These are phyloP conservation scores for Kluyveromyces wickerhamii DNA, from an alignment of 805 yeast species.

Conservation along the genomic window DNA sequence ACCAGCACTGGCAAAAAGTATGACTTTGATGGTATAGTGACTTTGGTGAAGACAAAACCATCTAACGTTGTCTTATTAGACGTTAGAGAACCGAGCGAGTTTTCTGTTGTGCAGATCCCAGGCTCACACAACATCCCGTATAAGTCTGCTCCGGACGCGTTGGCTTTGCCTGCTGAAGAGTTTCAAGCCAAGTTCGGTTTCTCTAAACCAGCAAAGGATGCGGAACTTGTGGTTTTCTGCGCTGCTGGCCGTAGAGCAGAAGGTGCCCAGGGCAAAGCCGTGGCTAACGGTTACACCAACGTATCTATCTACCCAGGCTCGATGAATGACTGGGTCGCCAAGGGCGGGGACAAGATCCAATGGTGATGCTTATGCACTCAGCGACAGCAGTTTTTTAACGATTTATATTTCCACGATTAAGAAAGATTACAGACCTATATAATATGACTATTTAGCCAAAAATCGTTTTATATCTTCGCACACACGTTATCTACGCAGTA, in stretches of 20 bases:
- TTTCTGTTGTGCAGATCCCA: constrained; percentile 61
- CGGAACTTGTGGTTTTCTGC: constrained; percentile 74
- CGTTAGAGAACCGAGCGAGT: constrained; percentile 82
- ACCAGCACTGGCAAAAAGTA: constrained; percentile 37
- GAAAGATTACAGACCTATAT: no score
- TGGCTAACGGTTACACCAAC: constrained; percentile 65
- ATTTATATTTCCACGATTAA: no score
- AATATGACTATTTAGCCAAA: no score
- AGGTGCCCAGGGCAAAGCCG: constrained; percentile 79
- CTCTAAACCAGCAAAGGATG: constrained; percentile 55
- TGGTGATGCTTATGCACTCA: constrained; percentile 7
- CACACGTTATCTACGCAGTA: no score
- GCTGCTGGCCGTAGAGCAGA: constrained; percentile 80
- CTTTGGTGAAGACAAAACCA: constrained; percentile 34
- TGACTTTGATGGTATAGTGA: constrained; percentile 44
- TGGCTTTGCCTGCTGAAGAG: constrained; percentile 59
- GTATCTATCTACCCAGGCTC: constrained; percentile 79
- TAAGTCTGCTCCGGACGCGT: constrained; percentile 79
- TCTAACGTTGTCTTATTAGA: constrained; percentile 56
- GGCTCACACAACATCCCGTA: constrained; percentile 78
- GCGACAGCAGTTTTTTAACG: no score
- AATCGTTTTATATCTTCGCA: no score
- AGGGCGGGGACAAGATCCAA: constrained; percentile 21
- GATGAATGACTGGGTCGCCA: constrained; percentile 65
- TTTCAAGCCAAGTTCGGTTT: constrained; percentile 69